Base-by-base conservation (phyloP, 192 early-diverging fungal genomes). In the Podila epicladia region DNA sequence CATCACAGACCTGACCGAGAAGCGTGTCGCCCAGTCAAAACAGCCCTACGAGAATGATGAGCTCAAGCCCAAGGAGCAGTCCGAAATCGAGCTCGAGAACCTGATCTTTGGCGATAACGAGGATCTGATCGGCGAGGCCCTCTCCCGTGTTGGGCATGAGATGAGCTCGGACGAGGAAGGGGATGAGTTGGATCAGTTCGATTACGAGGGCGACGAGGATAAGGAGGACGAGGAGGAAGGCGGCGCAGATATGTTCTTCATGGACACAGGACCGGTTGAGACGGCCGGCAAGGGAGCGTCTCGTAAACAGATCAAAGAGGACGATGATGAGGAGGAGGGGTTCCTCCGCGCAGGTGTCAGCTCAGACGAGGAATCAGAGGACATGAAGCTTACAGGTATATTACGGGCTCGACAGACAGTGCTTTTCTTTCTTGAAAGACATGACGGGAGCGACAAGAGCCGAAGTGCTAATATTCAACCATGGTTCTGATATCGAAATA, bases 101-200 rank as follows among this genome's bases (percentile, higher is more conserved):
- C 75, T 94, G 48, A 89, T 95, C 22, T 95, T 96, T 88, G 95
- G 95, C 7, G 91, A 78, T 35, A 90, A 87, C 41, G 75, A 78
- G 20, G 82, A 85, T 33, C 28, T 72, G 33, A 59, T 80, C 22
- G 75, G 62, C 9, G 73, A 83, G 29, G 62, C 69, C 31, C 67
- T 74, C 28, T 62, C 79, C 49, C 79, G 82, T 28, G 82, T 74
- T 5, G 83, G 72, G 41, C 65, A 83, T 49, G 85, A 85, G 51
- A 29, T 80, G 17, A 70, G 55, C 19, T 84, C 82, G 29, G 86
- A 84, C 3, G 72, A 72, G 32, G 82, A 82, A 38, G 85, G 65
- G 4, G 83, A 83, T 60, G 83, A 83, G 13, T 62, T 82, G 37
- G 87, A 85, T 26, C 45, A 59, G 57, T 83, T 74, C 58, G 64